Evolutionary conservation across 1,284 basidiomycete species (phyloP), one percentile per base, ranked within the genome.

Genomic region (Boletus semigastroideus): DNA sequence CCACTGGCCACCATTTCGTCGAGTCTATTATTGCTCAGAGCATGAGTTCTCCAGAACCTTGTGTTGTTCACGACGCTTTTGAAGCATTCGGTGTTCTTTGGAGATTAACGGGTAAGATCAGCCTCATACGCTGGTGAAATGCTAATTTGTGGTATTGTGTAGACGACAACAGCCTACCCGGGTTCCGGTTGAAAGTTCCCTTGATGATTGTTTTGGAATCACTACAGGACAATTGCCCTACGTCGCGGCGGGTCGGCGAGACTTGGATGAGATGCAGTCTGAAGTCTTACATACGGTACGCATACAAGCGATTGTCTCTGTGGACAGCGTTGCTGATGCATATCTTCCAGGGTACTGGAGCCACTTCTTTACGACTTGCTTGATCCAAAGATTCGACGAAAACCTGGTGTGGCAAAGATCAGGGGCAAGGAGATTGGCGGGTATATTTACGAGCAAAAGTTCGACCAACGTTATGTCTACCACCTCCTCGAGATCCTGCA

Each of bases 181-280:
- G 93, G 0, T 87, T 90, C 62, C 78, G 80, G 28, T 84, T 96
- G 63, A 87, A 87, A 59, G 77, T 89, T 0, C 95, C 95, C 0
- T 80, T 98, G 79, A 86, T 94, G 75, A 82, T 88, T 44, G 83
- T 97, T 13, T 72, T 99, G 38, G 94, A 97, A 64, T 84, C 86
- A 0, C 72, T 98, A 36, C 87, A 86, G 62, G 85, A 78, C 47
- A 83, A 86, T 17, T 85, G 93, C 62, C 87, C 92, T 1, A 74
- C 75, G 51, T 69, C 89, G 16, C 84, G 87, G 28, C 80, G 92
- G 9, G 77, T 90, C 34, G 90, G 90, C 7, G 94, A 97, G 68
- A 94, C 93, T 0, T 98, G 94, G 94, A 93, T 98, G 88, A 82
- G 94, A 28, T 93, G 90, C 63, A 94, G 87, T 64, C 76, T 96